A percentile compares a stretch with the other conserved stretches of the same genome.
phyloP scores from a whole-genome alignment of 768 basidiomycete genomes.

The Cyclocybe cylindracea region DNA sequence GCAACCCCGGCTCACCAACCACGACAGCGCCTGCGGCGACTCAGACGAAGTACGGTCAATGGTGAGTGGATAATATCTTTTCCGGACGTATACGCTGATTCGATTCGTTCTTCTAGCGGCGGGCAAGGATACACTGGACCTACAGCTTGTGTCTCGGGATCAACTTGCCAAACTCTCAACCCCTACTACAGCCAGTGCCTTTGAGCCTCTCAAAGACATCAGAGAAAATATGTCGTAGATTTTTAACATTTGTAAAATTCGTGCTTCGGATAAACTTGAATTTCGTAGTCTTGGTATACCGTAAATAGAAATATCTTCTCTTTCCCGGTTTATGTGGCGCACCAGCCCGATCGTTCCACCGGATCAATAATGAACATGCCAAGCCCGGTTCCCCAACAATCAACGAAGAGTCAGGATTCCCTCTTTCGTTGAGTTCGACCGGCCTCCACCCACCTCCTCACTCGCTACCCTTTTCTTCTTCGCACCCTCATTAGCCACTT shows the following conservation, averaged over 20 bases:
- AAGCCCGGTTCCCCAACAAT: slow-evolving; percentile 1
- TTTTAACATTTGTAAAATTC: too few species aligned
- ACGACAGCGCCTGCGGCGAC: slow-evolving; percentile 26
- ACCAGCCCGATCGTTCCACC: background rate
- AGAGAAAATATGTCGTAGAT: background rate
- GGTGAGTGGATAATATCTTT: slow-evolving; percentile 22
- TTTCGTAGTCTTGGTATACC: too few species aligned
- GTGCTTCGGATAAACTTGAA: too few species aligned
- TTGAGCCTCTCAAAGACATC: slow-evolving; percentile 11
- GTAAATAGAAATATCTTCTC: too few species aligned
- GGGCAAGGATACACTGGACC: slow-evolving; percentile 30
- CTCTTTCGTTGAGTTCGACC: slow-evolving; percentile 47
- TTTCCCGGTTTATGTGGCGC: too few species aligned
- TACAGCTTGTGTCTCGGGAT: slow-evolving; percentile 28
- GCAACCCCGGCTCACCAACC: slow-evolving; percentile 3
- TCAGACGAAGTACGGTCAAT: slow-evolving; percentile 37
- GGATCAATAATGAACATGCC: background rate
- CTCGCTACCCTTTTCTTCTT: slow-evolving; percentile 54
- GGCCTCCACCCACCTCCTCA: slow-evolving; percentile 38
- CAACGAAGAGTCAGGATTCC: slow-evolving; percentile 50
- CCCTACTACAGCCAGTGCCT: slow-evolving; percentile 34
- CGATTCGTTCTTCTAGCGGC: slow-evolving; percentile 18
- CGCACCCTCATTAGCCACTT: slow-evolving; percentile 43
- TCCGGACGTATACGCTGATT: background rate
- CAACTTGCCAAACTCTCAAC: slow-evolving; percentile 27